These are phyloP conservation scores for Phanerochaete carnosa DNA, from an alignment of 768 basidiomycete species.

Conservation along the genomic window DNA sequence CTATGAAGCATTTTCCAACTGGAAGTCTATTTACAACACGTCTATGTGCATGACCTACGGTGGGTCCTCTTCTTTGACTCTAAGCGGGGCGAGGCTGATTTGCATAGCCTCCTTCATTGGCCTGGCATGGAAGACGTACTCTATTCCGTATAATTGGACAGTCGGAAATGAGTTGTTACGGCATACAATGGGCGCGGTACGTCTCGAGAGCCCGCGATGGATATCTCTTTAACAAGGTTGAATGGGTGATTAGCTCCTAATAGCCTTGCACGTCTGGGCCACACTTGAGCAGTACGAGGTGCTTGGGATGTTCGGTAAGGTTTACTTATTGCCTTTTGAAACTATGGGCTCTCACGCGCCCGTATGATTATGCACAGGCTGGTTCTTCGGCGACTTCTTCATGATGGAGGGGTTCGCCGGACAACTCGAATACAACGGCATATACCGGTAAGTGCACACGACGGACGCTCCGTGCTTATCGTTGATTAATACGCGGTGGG, in stretches of 20 bases:
- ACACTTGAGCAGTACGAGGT: slow-evolving; percentile 89
- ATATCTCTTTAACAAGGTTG: background rate
- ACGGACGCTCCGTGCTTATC: background rate
- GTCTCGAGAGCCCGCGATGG: slow-evolving; percentile 25
- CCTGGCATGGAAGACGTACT: slow-evolving; percentile 89
- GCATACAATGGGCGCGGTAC: slow-evolving; percentile 83
- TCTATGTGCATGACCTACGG: slow-evolving; percentile 95
- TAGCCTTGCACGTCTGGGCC: slow-evolving; percentile 90
- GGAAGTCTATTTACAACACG: slow-evolving; percentile 91
- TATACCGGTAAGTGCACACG: slow-evolving; percentile 69
- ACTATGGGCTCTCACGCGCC: background rate
- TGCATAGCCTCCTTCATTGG: slow-evolving; percentile 75
- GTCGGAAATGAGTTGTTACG: slow-evolving; percentile 83
- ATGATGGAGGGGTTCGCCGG: slow-evolving; percentile 86
- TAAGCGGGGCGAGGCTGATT: background rate
- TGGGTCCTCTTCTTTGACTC: slow-evolving; percentile 32
- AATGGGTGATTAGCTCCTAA: slow-evolving; percentile 37
- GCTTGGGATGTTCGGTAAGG: slow-evolving; percentile 84
- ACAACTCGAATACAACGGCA: slow-evolving; percentile 92
- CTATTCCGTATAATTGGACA: slow-evolving; percentile 78
- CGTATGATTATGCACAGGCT: slow-evolving; percentile 48
- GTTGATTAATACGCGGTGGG: background rate
- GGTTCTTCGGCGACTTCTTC: slow-evolving; percentile 99
- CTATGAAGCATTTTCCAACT: slow-evolving; percentile 92
- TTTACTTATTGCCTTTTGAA: background rate